These are phyloP conservation scores for Chaetomiaceae sp. DNA, from an alignment of 2,329 filamentous ascomycete genomes.

Conservation along the genomic window DNA sequence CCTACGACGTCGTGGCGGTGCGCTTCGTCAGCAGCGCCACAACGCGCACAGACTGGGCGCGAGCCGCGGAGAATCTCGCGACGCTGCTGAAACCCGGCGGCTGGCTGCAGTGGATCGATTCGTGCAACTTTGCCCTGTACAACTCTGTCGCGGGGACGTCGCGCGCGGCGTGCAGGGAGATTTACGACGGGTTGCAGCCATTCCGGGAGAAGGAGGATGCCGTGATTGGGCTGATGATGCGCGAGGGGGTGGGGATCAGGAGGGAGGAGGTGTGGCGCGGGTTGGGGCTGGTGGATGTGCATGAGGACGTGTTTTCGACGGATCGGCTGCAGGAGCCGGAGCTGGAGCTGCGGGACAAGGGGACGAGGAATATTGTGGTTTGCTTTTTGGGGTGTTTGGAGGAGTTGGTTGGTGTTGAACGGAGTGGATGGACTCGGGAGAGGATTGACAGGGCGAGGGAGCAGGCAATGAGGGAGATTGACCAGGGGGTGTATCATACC, in stretches of 20 bases:
- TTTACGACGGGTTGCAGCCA: too few relatives aligned
- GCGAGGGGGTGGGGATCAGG: slow-evolving; percentile 9
- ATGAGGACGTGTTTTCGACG: slow-evolving; percentile 22
- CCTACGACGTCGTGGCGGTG: slow-evolving; percentile 27
- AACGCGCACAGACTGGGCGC: neutral
- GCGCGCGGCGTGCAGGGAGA: neutral
- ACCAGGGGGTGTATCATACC: slow-evolving; percentile 20
- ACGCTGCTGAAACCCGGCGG: neutral
- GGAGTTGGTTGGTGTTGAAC: slow-evolving; percentile 9
- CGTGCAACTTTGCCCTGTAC: slow-evolving; percentile 1
- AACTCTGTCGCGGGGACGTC: neutral
- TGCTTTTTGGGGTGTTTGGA: slow-evolving; percentile 17
- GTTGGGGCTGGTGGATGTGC: slow-evolving; percentile 16
- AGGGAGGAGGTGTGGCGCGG: slow-evolving; percentile 2
- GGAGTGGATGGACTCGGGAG: slow-evolving; percentile 10
- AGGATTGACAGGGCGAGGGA: slow-evolving; percentile 1
- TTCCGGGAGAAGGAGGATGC: neutral
- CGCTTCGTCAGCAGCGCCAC: slow-evolving; percentile 22
- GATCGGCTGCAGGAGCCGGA: slow-evolving; percentile 19
- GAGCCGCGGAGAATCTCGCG: neutral
- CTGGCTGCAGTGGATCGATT: slow-evolving; percentile 2
- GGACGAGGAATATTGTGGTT: slow-evolving; percentile 19
- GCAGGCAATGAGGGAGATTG: slow-evolving; percentile 3
- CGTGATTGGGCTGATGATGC: slow-evolving; percentile 19
- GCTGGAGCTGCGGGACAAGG: slow-evolving; percentile 14